Conservation (phyloP, 2,329 filamentous ascomycete species). For the Botrytis tulipae region DNA sequence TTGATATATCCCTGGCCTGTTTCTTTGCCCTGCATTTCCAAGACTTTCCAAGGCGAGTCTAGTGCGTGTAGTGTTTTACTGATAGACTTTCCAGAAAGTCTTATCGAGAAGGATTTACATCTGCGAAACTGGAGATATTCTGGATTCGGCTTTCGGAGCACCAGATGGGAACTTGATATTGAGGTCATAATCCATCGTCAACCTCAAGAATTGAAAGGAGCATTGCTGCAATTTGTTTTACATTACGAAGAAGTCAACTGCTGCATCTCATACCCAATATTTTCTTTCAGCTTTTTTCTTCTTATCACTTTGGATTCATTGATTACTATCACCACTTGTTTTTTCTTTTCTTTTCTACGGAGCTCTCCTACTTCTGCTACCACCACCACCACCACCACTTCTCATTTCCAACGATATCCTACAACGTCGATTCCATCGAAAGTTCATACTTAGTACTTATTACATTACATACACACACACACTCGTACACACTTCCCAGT, state of each 20-base stretch:
- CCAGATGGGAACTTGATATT: neutral
- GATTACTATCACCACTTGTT: neutral
- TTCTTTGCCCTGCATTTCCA: constrained; percentile 9
- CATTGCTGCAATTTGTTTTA: neutral
- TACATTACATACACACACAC: neutral
- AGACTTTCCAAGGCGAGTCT: constrained; percentile 10
- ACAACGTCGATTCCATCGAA: neutral
- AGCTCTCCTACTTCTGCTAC: neutral
- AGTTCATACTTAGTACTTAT: neutral
- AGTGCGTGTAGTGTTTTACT: constrained; percentile 4
- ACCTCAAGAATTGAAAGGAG: neutral
- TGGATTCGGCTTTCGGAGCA: neutral
- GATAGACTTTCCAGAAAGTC: constrained; percentile 6
- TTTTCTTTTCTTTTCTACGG: neutral
- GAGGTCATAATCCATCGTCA: neutral
- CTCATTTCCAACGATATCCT: neutral
- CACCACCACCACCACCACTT: neutral
- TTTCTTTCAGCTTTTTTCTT: neutral
- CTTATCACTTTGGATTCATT: neutral
- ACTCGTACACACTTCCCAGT: neutral
- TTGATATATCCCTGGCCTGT: neutral
- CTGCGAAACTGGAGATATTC: neutral
- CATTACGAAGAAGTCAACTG: neutral
- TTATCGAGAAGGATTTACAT: neutral
- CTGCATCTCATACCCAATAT: too few species aligned